Base-by-base conservation (phyloP, 2,329 filamentous ascomycete species). In the Claviceps arundinis region DNA sequence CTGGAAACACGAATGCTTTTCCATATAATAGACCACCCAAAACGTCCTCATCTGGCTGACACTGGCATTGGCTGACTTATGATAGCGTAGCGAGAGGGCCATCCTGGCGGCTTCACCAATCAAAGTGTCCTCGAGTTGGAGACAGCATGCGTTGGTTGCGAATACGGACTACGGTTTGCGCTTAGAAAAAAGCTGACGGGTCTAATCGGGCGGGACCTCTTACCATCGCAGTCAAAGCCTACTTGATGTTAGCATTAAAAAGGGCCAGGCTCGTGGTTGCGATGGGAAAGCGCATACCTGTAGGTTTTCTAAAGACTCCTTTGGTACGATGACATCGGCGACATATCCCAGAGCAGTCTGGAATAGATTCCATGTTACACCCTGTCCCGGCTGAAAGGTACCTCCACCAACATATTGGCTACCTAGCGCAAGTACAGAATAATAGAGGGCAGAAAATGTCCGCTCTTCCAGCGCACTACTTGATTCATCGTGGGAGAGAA, bases 11-110 rank as follows among this genome's bases (percentile, higher is more conserved):
- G 55, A 54, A 7, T 60, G 59, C 48, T 71, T 71, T 47, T 72
- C 70, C 17, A 71, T 42, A 9, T 58, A 57, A 50, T 70, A 71
- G 16, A 71, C 59, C 0, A 68, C 64, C 68, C 69, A 72, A 50
- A 72, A 72, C 0, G 63, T 64, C 42, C 60, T 51, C 51, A 56
- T 37, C 37, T 53, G 30, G 37, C 55, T 51, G 41, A 56, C 51
- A 14, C 60, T 55, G 14, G 46, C 54, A 22, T 50, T 51, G 43
- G 42, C 40, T 13, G 50, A 54, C 26, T 62, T 62, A 37, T 65
- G 63, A 51, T 64, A 67, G 2, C 63, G 59, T 11, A 67, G 56
- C 1, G 53, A 50, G 30, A 63, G 56, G 5, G 61, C 65, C 58
- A 68, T 66, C 51, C 67, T 61, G 3, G 63, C 62, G 3, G 66